These are phyloP conservation scores for Calocera cornea DNA, from an alignment of 768 basidiomycete species.

Conservation along the genomic window DNA sequence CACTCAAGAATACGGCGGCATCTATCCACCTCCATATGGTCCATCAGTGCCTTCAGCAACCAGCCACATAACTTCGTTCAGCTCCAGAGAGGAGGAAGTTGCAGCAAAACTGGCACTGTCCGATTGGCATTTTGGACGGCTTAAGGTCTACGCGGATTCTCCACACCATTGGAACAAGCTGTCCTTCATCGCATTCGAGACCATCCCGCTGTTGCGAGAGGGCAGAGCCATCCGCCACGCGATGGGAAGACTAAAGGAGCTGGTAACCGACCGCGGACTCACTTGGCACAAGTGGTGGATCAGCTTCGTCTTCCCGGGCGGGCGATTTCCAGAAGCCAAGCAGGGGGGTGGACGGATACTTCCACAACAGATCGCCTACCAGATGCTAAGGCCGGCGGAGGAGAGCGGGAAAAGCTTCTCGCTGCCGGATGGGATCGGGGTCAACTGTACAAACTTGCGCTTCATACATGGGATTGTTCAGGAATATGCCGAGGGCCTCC, in stretches of 20 bases:
- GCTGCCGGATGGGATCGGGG: conserved; percentile 45
- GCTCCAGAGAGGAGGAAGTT: conserved; percentile 23
- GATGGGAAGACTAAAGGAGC: conserved; percentile 30
- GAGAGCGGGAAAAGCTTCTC: conserved; percentile 10
- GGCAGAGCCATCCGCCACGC: conserved; percentile 50
- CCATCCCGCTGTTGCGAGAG: conserved; percentile 54
- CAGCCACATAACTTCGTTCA: conserved; percentile 23
- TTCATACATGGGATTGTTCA: conserved; percentile 31
- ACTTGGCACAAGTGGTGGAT: conserved; percentile 56
- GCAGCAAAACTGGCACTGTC: conserved; percentile 39
- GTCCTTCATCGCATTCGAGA: conserved; percentile 64
- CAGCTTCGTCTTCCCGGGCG: conserved; percentile 44
- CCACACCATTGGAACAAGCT: conserved; percentile 39
- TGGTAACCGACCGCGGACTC: conserved; percentile 16
- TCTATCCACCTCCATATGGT: conserved; percentile 65
- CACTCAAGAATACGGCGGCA: conserved; percentile 53
- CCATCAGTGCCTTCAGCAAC: conserved; percentile 28
- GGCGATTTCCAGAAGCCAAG: conserved; percentile 11
- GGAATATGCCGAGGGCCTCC: conserved; percentile 25
- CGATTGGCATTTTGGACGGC: conserved; percentile 49
- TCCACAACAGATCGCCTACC: conserved; percentile 7
- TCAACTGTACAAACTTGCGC: conserved; percentile 54
- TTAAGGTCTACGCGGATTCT: conserved; percentile 40
- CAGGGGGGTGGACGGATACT: conserved; percentile 7
- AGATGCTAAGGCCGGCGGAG: conserved; percentile 2